Evolutionary conservation across 208 protist species (phyloP), one percentile per base, ranked within the genome.

Genomic region (Wallacemonas collosoma): DNA sequence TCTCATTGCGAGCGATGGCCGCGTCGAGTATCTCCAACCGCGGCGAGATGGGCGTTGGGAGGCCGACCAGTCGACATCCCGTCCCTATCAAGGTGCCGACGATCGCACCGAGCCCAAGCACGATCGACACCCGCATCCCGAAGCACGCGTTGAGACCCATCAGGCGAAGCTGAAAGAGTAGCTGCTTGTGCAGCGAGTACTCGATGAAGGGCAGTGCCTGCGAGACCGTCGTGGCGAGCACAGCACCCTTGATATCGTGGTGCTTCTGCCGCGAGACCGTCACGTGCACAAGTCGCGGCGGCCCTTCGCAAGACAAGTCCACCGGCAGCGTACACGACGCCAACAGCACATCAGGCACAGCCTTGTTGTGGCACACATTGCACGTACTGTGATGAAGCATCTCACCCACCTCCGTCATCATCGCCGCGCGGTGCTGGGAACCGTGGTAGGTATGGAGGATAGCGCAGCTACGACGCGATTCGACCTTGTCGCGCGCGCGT

Each of bases 121-220:
- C 79, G 56, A 98, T 82, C 2, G 87, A 87, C 41, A 97, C 83
- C 0, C 82, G 79, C 44, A 97, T 71, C 12, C 87, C 79, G 80
- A 98, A 97, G 56, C 89, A 93, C 35, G 90, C 86, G 77, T 98
- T 98, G 43, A 95, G 70, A 72, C 85, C 57, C 65, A 86, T 80
- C 26, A 97, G 73, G 1, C 88, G 88, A 8, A 98, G 83, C 50
- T 93, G 82, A 67, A 96, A 93, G 58, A 98, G 61, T 2, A 98
- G 85, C 79, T 98, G 93, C 65, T 93, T 91, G 70, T 98, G 90
- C 67, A 98, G 64, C 8, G 93, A 80, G 68, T 91, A 96, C 80
- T 97, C 95, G 54, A 97, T 88, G 57, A 89, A 97, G 1, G 95
- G 93, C 50, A 98, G 80, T 17, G 89, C 87, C 76, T 97, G 87